These are phyloP conservation scores for Xanthoconium separans DNA, from an alignment of 1,284 basidiomycete species.

Conservation along the genomic window DNA sequence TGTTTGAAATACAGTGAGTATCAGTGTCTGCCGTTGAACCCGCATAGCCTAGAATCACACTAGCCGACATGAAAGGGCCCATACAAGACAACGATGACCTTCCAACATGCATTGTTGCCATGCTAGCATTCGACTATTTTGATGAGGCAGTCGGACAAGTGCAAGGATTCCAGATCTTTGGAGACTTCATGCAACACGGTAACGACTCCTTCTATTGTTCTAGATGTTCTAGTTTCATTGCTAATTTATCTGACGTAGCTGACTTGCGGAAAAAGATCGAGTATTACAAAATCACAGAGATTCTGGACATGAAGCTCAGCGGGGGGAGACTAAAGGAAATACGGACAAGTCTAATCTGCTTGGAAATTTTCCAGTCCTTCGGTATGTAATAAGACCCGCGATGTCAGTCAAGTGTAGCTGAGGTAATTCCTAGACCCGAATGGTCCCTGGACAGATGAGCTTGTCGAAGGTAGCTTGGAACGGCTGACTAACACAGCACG, in stretches of 20 bases:
- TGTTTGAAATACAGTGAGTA: conserved; percentile 12
- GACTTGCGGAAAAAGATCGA: conserved; percentile 17
- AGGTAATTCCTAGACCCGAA: conserved; percentile 5
- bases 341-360: conserved; percentile 23
- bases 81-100: conserved; percentile 7
- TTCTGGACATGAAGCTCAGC: conserved; percentile 19
- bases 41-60: background rate
- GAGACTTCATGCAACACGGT: conserved; percentile 24
- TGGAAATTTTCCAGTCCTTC: conserved; percentile 23
- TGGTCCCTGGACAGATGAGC: conserved; percentile 7
- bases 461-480: conserved; percentile 15
- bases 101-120: conserved; percentile 21
- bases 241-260: conserved; percentile 14
- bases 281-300: conserved; percentile 11
- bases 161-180: conserved; percentile 30
- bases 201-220: background rate
- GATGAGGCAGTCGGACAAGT: conserved; percentile 26
- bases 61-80: conserved; percentile 18
- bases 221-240: background rate
- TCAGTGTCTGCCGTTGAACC: background rate
- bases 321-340: conserved; percentile 13
- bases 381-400: conserved; percentile 6
- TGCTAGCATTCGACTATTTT: conserved; percentile 26
- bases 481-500: conserved; percentile 8
- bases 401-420: background rate